Evolutionary conservation across 2,329 filamentous ascomycete species (phyloP).

Genomic region (Didymella keratinophila): DNA sequence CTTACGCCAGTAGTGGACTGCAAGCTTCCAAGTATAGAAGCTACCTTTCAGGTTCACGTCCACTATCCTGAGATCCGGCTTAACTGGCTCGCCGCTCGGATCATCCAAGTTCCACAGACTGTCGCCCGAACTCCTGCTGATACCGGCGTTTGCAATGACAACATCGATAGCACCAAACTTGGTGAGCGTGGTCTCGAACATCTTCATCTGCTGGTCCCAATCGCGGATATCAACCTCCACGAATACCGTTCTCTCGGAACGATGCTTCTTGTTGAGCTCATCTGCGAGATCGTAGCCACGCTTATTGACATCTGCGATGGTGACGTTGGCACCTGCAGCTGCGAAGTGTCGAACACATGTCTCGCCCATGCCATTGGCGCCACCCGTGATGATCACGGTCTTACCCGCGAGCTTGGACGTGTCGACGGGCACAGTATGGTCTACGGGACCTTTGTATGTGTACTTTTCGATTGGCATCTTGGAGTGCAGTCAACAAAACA

Average conservation of each 20-base stretch:
- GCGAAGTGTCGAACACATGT: slow-evolving; percentile 44
- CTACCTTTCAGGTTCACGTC: not conserved
- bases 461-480: not conserved
- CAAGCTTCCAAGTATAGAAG: slow-evolving; percentile 30
- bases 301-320: slow-evolving; percentile 45
- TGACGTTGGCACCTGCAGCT: slow-evolving; percentile 44
- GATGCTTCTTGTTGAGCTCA: not conserved
- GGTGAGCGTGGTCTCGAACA: not conserved
- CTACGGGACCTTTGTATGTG: not conserved
- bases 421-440: not conserved
- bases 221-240: not conserved
- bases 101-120: not conserved
- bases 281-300: slow-evolving; percentile 26
- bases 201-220: not conserved
- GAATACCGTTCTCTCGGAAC: not conserved
- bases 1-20: slow-evolving; percentile 28
- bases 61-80: not conserved
- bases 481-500: not conserved
- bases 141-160: not conserved
- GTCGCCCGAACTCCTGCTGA: not conserved
- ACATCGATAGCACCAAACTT: not conserved
- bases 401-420: slow-evolving; percentile 36
- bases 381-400: slow-evolving; percentile 60
- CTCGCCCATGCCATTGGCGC: slow-evolving; percentile 52
- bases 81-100: not conserved